Conservation (phyloP, 345 rosid species). For the Viola odorata region DNA sequence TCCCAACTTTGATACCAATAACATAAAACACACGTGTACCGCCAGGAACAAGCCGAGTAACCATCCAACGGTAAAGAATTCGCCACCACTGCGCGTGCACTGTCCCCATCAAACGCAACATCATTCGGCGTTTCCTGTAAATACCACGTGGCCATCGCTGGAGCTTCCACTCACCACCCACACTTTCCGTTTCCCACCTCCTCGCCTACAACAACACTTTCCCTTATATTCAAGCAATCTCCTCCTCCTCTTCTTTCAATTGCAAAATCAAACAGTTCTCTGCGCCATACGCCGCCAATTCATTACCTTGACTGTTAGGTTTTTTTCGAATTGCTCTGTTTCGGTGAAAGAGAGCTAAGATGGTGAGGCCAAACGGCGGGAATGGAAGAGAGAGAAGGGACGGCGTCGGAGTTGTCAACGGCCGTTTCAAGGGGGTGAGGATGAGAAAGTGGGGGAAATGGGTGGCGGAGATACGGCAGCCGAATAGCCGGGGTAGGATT, state of each 20-base stretch:
- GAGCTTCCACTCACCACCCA: not conserved
- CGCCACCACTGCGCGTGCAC: too few relatives aligned
- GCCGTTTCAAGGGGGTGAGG: slow-evolving; percentile 51
- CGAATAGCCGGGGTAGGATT: slow-evolving; percentile 45
- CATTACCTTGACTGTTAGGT: too few relatives aligned
- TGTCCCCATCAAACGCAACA: not conserved
- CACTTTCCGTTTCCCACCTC: not conserved
- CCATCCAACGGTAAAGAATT: too few relatives aligned
- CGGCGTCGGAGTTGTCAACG: not conserved
- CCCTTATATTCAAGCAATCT: not conserved
- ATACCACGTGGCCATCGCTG: not conserved
- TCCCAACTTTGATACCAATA: not conserved
- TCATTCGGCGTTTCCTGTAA: too few relatives aligned
- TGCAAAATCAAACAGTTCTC: too few relatives aligned
- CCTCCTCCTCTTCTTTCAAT: not conserved
- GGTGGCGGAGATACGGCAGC: slow-evolving; percentile 67
- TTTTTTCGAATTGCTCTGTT: too few relatives aligned
- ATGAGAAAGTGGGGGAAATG: slow-evolving; percentile 77
- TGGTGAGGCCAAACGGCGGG: slow-evolving; percentile 13
- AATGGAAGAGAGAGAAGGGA: slow-evolving; percentile 6
- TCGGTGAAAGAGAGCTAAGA: too few relatives aligned
- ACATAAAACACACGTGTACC: not conserved
- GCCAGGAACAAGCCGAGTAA: not conserved
- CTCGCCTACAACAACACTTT: not conserved
- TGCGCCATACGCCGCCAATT: too few relatives aligned